Percentiles rank a stretch among this genome's conserved stretches.
Evolutionary conservation across 768 basidiomycete species (phyloP).

Genomic region (Floccularia luteovirens): DNA sequence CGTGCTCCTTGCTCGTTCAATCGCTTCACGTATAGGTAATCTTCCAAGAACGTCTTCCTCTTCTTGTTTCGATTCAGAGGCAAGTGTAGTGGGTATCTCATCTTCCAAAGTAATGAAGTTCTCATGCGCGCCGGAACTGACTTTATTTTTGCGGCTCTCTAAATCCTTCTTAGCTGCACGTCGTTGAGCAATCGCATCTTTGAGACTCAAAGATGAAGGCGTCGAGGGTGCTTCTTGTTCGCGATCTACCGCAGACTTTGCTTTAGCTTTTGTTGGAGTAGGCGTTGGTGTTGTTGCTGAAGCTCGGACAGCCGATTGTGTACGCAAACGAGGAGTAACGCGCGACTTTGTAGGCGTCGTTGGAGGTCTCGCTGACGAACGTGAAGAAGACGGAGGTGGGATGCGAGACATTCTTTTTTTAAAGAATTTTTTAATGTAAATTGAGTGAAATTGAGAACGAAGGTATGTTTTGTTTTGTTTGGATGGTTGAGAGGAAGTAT

Average conservation of each 20-base stretch:
- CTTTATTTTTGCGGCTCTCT: slow-evolving; percentile 15
- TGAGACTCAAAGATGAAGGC: slow-evolving; percentile 42
- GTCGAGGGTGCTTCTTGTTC: slow-evolving; percentile 12
- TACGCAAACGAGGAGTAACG: slow-evolving; percentile 7
- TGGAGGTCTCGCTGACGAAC: slow-evolving; percentile 17
- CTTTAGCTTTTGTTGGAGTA: slow-evolving; percentile 11
- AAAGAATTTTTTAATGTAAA: too few relatives aligned
- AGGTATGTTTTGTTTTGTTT: too few relatives aligned
- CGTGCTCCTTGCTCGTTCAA: slow-evolving; percentile 71
- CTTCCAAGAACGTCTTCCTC: slow-evolving; percentile 56
- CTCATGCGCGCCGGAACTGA: slow-evolving; percentile 19
- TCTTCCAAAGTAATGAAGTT: slow-evolving; percentile 41
- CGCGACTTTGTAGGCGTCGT: slow-evolving; percentile 18
- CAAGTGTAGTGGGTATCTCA: slow-evolving; percentile 25
- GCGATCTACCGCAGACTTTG: slow-evolving; percentile 7
- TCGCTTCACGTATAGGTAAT: slow-evolving; percentile 63
- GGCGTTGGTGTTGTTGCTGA: slow-evolving; percentile 14
- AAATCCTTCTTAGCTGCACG: slow-evolving; percentile 70
- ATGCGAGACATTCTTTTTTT: slow-evolving; percentile 34
- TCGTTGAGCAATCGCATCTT: slow-evolving; percentile 73
- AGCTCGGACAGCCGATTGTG: slow-evolving; percentile 13
- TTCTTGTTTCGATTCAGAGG: slow-evolving; percentile 16
- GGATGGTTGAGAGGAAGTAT: too few relatives aligned
- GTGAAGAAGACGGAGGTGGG: slow-evolving; percentile 21
- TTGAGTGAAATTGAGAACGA: too few relatives aligned